A percentile compares a stretch with the other conserved stretches of the same genome.
These are phyloP conservation scores for Phytophthora rubi DNA, from an alignment of 352 stramenopile genomes.

Conservation along the genomic window DNA sequence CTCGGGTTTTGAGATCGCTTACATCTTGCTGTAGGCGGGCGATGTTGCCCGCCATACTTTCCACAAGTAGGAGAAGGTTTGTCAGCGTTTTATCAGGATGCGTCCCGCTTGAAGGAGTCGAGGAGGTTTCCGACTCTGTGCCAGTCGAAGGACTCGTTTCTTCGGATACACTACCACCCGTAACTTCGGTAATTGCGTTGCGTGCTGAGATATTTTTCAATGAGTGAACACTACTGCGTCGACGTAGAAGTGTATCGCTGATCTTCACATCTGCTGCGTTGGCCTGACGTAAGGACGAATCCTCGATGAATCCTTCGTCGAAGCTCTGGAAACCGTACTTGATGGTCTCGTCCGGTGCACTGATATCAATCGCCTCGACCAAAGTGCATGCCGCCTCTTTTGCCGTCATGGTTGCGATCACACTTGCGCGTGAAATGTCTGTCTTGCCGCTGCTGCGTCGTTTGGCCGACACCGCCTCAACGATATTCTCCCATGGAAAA, in stretches of 20 bases:
- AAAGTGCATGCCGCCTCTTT: conserved; percentile 1
- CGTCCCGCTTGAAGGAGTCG: not conserved
- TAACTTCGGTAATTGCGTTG: not conserved
- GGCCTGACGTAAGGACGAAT: not conserved
- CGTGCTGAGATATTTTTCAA: not conserved
- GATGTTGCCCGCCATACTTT: not conserved
- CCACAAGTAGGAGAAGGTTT: not conserved
- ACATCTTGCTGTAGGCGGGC: not conserved
- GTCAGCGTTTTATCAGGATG: not conserved
- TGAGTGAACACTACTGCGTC: not conserved
- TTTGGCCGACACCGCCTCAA: conserved; percentile 5
- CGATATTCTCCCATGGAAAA: conserved; percentile 6
- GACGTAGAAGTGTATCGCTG: not conserved
- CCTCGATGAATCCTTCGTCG: not conserved
- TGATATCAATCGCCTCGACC: conserved; percentile 3
- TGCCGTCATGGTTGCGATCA: not conserved
- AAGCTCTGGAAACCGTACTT: conserved; percentile 14
- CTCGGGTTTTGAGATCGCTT: not conserved
- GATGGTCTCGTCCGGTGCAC: conserved; percentile 6
- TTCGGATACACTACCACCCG: not conserved
- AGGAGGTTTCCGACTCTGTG: not conserved
- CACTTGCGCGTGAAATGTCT: not conserved
- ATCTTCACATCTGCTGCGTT: not conserved
- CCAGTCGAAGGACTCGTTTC: not conserved
- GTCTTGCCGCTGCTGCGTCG: not conserved